Evolutionary conservation across 257 asterid genomes (phyloP).

Genomic region (Solanum commersonii): DNA sequence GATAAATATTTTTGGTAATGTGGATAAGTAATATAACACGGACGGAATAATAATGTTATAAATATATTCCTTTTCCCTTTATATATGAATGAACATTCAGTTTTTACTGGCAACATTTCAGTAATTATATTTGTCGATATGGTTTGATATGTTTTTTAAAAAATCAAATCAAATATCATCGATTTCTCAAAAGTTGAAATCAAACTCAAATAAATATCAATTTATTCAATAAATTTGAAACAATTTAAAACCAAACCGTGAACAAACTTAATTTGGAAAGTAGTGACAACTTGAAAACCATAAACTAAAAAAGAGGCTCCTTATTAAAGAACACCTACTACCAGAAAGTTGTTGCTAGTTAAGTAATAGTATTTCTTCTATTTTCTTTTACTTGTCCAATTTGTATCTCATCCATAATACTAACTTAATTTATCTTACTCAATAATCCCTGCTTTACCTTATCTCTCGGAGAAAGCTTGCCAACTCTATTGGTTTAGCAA

Average conservation of each 20-base stretch:
- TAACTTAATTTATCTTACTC: neutral
- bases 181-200: neutral
- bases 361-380: neutral
- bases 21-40: neutral
- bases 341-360: neutral
- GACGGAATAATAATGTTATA: neutral
- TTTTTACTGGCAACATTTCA: no score
- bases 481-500: neutral
- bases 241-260: neutral
- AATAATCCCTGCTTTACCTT: neutral
- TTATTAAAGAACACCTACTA: neutral
- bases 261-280: neutral
- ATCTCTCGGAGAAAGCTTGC: neutral
- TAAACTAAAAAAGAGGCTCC: neutral
- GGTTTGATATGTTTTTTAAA: neutral
- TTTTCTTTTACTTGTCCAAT: neutral
- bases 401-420: neutral
- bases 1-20: neutral
- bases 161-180: neutral
- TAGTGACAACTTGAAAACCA: neutral
- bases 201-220: neutral
- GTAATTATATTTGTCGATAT: neutral
- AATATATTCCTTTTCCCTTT: neutral
- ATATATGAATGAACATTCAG: neutral
- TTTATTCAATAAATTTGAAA: neutral